These are phyloP conservation scores for Pythium phragmiticola DNA, from an alignment of 352 stramenopile species.

Conservation along the genomic window DNA sequence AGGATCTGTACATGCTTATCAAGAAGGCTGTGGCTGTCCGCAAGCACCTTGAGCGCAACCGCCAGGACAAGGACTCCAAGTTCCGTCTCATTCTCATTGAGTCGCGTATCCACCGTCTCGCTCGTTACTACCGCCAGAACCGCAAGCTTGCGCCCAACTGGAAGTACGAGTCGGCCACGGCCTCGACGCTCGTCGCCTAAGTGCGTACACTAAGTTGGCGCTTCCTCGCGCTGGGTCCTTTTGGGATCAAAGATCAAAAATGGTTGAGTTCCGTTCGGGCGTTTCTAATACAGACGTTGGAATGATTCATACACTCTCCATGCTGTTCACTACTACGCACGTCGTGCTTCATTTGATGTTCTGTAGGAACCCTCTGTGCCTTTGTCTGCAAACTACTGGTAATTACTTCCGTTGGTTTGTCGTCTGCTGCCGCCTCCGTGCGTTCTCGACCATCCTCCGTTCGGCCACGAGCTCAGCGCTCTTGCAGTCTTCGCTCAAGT, in stretches of 20 bases:
- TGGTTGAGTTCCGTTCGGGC: constrained; percentile 10
- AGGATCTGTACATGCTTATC: constrained; percentile 99
- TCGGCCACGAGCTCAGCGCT: constrained; percentile 30
- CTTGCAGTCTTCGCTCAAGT: constrained; percentile 42
- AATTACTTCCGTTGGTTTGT: not conserved
- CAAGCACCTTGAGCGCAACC: constrained; percentile 99
- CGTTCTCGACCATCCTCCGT: constrained; percentile 36
- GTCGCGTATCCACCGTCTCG: constrained; percentile 98
- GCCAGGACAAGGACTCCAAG: constrained; percentile 99
- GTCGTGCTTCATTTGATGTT: not conserved
- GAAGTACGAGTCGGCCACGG: constrained; percentile 99
- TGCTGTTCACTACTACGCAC: not conserved
- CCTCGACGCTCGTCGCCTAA: constrained; percentile 99
- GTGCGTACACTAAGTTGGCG: constrained; percentile 10
- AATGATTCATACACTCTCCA: constrained; percentile 5
- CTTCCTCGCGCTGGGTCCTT: constrained; percentile 9
- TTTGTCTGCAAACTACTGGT: not conserved
- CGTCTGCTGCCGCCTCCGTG: constrained; percentile 21
- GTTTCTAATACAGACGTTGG: constrained; percentile 10
- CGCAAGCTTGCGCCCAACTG: constrained; percentile 99
- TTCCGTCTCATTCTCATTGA: constrained; percentile 99
- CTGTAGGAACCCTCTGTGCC: not conserved
- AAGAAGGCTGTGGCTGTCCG: constrained; percentile 99
- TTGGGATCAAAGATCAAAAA: constrained; percentile 29
- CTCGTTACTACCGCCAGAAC: constrained; percentile 99